A percentile compares a stretch with the other conserved stretches of the same genome.
Evolutionary conservation across 768 basidiomycete genomes (phyloP).

Genomic region (Sutorius australiensis): DNA sequence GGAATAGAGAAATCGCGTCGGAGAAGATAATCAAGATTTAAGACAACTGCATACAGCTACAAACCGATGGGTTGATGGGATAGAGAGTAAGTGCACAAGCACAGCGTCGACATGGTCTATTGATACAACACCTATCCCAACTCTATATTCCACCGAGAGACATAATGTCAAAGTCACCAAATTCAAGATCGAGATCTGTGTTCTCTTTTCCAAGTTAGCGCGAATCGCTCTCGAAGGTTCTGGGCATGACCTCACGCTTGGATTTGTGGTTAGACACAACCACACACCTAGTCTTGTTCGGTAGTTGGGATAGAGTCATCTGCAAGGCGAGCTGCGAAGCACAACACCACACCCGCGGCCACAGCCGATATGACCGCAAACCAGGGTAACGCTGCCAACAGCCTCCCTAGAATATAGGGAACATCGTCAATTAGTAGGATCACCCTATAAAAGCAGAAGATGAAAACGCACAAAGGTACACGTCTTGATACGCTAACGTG

Average conservation of each 20-base stretch:
- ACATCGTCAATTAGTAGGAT: neutral
- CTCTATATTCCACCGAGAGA: neutral
- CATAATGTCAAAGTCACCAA: neutral
- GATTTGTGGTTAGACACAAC: neutral
- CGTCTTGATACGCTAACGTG: conserved; percentile 41
- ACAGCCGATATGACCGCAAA: conserved; percentile 41
- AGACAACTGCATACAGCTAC: no score
- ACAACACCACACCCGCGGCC: conserved; percentile 35
- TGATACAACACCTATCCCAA: neutral
- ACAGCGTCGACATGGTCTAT: neutral
- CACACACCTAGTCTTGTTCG: neutral
- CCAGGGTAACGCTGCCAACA: conserved; percentile 53
- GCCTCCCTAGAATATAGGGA: conserved; percentile 36
- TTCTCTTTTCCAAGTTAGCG: neutral
- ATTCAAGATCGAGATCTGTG: neutral
- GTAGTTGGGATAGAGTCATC: neutral
- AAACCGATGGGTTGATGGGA: neutral
- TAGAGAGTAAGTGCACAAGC: neutral
- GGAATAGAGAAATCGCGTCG: neutral
- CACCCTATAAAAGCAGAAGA: neutral
- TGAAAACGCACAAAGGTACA: conserved; percentile 39
- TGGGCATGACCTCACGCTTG: neutral
- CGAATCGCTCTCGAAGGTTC: neutral
- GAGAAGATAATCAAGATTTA: neutral
- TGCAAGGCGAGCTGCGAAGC: conserved; percentile 26